Evolutionary conservation across 176 grass and related monocot genomes (phyloP).

Genomic region (Poa annua): DNA sequence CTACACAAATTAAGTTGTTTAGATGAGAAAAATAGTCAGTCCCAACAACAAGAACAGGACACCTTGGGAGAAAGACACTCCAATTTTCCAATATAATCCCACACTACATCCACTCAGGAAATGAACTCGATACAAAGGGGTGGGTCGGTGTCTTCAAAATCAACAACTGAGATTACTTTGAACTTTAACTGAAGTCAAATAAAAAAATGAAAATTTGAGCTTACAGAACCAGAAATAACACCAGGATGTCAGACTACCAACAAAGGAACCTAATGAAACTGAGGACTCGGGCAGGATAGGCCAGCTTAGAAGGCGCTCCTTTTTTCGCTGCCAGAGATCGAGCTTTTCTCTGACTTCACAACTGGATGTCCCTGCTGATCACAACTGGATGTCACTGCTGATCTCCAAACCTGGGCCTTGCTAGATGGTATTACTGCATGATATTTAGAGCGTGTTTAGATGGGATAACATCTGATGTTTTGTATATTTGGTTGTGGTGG

Average conservation of each 20-base stretch:
- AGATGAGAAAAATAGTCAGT: too few relatives aligned
- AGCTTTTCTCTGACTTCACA: conserved; percentile 83
- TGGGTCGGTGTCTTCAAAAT: conserved; percentile 46
- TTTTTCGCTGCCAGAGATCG: too few relatives aligned
- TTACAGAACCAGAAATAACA: conserved; percentile 46
- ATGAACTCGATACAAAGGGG: conserved; percentile 51
- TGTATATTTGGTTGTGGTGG: conserved; percentile 52
- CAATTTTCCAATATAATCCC: too few relatives aligned
- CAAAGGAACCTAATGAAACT: conserved; percentile 59
- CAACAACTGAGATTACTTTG: conserved; percentile 41
- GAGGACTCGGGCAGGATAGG: conserved; percentile 39
- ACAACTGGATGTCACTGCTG: too few relatives aligned
- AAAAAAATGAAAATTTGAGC: too few relatives aligned
- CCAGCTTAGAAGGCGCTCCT: conserved; percentile 78
- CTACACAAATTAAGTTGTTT: too few relatives aligned
- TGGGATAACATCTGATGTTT: conserved; percentile 55
- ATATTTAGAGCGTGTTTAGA: conserved; percentile 63
- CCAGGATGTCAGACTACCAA: conserved; percentile 71
- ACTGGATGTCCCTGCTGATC: conserved; percentile 56
- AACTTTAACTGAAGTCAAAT: conserved; percentile 67
- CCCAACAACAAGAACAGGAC: too few relatives aligned
- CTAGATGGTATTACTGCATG: conserved; percentile 75
- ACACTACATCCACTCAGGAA: too few relatives aligned
- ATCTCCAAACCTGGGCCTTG: conserved; percentile 74
- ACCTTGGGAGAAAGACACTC: too few relatives aligned